A percentile compares a stretch with the other conserved stretches of the same genome.
phyloP scores from a whole-genome alignment of 352 stramenopile species.

The Phytophthora fragariaefolia region DNA sequence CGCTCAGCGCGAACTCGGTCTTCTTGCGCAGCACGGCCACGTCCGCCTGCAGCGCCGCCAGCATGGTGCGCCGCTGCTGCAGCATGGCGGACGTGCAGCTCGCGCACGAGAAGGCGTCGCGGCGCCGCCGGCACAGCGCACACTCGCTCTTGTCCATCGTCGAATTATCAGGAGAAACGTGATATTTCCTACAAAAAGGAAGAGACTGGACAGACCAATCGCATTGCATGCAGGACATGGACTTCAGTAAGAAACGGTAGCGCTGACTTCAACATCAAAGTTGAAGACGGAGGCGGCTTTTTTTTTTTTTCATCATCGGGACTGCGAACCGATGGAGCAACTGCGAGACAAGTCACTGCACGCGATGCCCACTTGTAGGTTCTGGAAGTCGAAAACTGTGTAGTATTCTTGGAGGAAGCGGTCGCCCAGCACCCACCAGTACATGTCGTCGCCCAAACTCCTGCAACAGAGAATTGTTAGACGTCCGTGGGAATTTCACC shows the following conservation, averaged over 20 bases:
- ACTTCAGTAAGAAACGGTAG: no score
- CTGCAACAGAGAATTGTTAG: constrained; percentile 7
- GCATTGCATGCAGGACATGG: no score
- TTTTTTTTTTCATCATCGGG: neutral
- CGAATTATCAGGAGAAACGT: constrained; percentile 12
- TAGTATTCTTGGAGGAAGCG: constrained; percentile 70
- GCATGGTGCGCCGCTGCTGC: constrained; percentile 81
- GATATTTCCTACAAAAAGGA: neutral
- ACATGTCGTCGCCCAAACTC: constrained; percentile 46
- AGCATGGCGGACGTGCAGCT: constrained; percentile 71
- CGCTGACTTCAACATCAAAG: neutral
- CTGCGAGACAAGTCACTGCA: constrained; percentile 33
- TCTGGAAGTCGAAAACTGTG: constrained; percentile 63
- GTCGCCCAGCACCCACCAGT: constrained; percentile 72
- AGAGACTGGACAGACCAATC: constrained; percentile 1
- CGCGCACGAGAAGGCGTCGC: constrained; percentile 65
- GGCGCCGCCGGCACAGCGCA: constrained; percentile 56
- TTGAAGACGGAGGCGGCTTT: no score
- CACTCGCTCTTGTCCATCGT: constrained; percentile 59
- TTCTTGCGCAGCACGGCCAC: constrained; percentile 85
- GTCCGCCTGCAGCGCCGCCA: constrained; percentile 75
- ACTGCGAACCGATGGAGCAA: constrained; percentile 16
- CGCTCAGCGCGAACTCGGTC: constrained; percentile 67
- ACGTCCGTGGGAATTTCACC: neutral
- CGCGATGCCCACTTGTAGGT: constrained; percentile 54